Evolutionary conservation across 1,284 basidiomycete species (phyloP).

Genomic region (Quambalaria eucalypti): DNA sequence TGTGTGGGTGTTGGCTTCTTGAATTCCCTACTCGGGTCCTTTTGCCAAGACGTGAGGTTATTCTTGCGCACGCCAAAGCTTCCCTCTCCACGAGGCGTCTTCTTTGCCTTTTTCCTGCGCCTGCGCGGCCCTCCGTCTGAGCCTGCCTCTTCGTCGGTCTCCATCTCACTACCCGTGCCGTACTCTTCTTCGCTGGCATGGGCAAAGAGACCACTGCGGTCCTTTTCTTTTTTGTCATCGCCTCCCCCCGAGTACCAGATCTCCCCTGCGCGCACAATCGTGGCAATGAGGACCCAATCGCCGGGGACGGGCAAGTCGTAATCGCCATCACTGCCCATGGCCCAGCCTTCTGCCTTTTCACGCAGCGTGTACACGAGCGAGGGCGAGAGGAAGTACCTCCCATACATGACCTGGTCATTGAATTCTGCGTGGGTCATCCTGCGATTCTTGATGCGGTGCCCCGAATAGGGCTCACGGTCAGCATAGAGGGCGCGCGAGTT

Average conservation of each 20-base stretch:
- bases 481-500: conserved; percentile 12
- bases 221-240: not conserved
- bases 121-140: not conserved
- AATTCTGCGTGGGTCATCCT: conserved; percentile 65
- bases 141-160: not conserved
- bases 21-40: not conserved
- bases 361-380: conserved; percentile 68
- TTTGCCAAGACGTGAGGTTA: no score
- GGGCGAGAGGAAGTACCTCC: conserved; percentile 76
- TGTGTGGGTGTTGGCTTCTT: not conserved
- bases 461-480: conserved; percentile 21
- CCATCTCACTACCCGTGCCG: not conserved
- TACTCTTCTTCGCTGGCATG: not conserved
- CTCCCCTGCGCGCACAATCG: not conserved
- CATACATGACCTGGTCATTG: conserved; percentile 64
- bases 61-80: no score
- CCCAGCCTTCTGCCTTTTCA: conserved; percentile 2
- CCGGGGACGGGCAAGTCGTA: conserved; percentile 83
- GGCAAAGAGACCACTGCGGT: not conserved
- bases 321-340: conserved; percentile 46
- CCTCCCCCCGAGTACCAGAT: not conserved
- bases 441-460: conserved; percentile 64
- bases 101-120: not conserved
- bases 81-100: no score
- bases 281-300: conserved; percentile 79